A percentile compares a stretch with the other conserved stretches of the same genome.
Evolutionary conservation across 495 filamentous ascomycete species (phyloP).

Genomic region (Xylaria acuta): DNA sequence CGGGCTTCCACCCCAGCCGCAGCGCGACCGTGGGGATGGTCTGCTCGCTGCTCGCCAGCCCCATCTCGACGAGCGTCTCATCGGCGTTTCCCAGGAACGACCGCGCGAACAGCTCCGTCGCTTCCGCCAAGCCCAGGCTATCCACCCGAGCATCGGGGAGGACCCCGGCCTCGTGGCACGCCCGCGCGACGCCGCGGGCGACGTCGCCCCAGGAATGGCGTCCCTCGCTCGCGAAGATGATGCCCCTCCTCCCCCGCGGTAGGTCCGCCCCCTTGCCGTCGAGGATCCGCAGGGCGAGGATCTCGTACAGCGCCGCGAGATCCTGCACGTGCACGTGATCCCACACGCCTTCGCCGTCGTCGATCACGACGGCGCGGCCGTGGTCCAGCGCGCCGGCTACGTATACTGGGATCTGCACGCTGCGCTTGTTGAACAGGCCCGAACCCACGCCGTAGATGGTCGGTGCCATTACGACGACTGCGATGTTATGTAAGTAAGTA

Average conservation of each 20-base stretch:
- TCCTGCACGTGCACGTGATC: slow-evolving; percentile 57
- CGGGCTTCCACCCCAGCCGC: slow-evolving; percentile 51
- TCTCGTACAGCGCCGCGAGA: slow-evolving; percentile 49
- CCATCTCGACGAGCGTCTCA: slow-evolving; percentile 43
- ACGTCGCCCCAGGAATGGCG: slow-evolving; percentile 49
- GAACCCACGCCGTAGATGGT: slow-evolving; percentile 56
- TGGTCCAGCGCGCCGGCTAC: slow-evolving; percentile 37
- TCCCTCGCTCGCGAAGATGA: slow-evolving; percentile 54
- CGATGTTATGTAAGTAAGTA: background rate
- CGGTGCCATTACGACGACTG: slow-evolving; percentile 53
- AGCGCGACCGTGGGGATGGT: slow-evolving; percentile 41
- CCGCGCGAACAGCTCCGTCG: slow-evolving; percentile 38
- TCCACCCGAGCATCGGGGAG: slow-evolving; percentile 41
- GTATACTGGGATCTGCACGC: slow-evolving; percentile 49
- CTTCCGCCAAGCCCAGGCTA: slow-evolving; percentile 43
- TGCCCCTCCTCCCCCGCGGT: slow-evolving; percentile 50
- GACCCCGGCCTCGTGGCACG: slow-evolving; percentile 39
- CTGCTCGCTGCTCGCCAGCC: slow-evolving; percentile 38
- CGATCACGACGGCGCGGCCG: slow-evolving; percentile 42
- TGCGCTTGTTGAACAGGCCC: slow-evolving; percentile 49
- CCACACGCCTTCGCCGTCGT: slow-evolving; percentile 52
- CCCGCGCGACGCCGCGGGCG: slow-evolving; percentile 45
- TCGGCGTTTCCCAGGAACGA: slow-evolving; percentile 21
- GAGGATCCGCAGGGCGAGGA: slow-evolving; percentile 38
- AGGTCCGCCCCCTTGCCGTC: slow-evolving; percentile 41